Percentiles rank a stretch among this genome's conserved stretches.
Evolutionary conservation across 139 green algal species (phyloP).

Genomic region (Tetratostichococcus sp.): DNA sequence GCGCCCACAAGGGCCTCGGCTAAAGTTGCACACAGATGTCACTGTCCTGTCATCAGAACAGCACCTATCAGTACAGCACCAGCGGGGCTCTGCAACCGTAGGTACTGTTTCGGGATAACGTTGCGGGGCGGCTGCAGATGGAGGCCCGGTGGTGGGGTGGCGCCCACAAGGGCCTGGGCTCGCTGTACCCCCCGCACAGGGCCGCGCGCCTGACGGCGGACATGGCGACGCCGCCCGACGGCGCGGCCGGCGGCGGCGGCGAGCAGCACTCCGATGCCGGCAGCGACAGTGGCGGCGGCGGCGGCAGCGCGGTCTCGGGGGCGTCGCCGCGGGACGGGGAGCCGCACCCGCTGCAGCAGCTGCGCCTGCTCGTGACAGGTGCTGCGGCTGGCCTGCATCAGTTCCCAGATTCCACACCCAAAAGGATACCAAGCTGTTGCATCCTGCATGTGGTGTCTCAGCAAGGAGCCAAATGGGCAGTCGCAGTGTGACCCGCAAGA

Average conservation of each 20-base stretch:
- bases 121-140: background rate
- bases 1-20: background rate
- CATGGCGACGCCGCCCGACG: background rate
- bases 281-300: no score
- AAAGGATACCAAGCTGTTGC: no score
- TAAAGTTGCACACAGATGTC: background rate
- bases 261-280: no score
- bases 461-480: no score
- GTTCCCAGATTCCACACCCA: background rate
- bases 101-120: constrained; percentile 7
- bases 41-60: no score
- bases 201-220: constrained; percentile 9
- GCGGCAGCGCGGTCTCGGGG: no score
- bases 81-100: background rate
- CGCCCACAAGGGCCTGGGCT: background rate
- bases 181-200: background rate
- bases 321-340: no score
- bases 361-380: constrained; percentile 9
- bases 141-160: background rate
- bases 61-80: no score
- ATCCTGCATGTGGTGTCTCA: no score
- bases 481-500: no score
- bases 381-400: background rate
- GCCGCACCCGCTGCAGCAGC: background rate
- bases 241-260: no score